A percentile compares a stretch with the other conserved stretches of the same genome.
phyloP scores from a whole-genome alignment of 1,284 basidiomycete genomes.

The Cutaneotrichosporon sp. region DNA sequence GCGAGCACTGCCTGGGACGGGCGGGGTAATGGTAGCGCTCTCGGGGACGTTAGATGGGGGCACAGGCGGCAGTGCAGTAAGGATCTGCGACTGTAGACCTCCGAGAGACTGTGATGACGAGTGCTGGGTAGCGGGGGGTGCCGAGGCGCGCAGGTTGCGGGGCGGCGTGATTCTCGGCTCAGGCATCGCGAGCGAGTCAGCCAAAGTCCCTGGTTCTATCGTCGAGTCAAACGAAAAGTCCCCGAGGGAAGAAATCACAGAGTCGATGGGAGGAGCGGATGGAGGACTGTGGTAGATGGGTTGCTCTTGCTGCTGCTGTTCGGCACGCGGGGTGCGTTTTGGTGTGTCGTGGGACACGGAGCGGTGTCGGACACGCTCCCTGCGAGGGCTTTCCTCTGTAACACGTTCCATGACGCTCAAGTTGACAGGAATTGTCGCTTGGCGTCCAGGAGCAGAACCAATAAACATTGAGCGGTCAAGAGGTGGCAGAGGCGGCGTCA shows the following conservation, averaged over 20 bases:
- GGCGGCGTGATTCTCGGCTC: slow-evolving; percentile 6
- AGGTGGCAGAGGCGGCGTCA: slow-evolving; percentile 29
- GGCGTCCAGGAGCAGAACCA: slow-evolving; percentile 19
- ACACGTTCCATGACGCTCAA: slow-evolving; percentile 32
- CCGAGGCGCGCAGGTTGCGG: slow-evolving; percentile 25
- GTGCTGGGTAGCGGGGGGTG: slow-evolving; percentile 25
- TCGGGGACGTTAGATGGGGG: slow-evolving; percentile 8
- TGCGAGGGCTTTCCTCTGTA: slow-evolving; percentile 30
- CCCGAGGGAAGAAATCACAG: slow-evolving; percentile 31
- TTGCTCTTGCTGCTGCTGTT: background rate
- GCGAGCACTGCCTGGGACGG: slow-evolving; percentile 41
- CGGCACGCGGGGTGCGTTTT: slow-evolving; percentile 3
- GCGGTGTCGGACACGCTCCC: slow-evolving; percentile 21
- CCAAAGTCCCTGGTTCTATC: slow-evolving; percentile 38
- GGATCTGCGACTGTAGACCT: slow-evolving; percentile 5
- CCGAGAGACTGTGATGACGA: slow-evolving; percentile 3
- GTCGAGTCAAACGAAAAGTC: slow-evolving; percentile 46
- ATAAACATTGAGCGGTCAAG: slow-evolving; percentile 18
- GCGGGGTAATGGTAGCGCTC: slow-evolving; percentile 6
- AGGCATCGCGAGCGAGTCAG: slow-evolving; percentile 37
- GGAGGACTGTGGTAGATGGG: background rate
- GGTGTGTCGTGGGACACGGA: slow-evolving; percentile 28
- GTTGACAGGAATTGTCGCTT: slow-evolving; percentile 4
- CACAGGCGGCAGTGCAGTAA: background rate
- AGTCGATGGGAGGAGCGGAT: slow-evolving; percentile 16